These are phyloP conservation scores for Dicorynia guianensis DNA, from an alignment of 306 rosid species.

Conservation along the genomic window DNA sequence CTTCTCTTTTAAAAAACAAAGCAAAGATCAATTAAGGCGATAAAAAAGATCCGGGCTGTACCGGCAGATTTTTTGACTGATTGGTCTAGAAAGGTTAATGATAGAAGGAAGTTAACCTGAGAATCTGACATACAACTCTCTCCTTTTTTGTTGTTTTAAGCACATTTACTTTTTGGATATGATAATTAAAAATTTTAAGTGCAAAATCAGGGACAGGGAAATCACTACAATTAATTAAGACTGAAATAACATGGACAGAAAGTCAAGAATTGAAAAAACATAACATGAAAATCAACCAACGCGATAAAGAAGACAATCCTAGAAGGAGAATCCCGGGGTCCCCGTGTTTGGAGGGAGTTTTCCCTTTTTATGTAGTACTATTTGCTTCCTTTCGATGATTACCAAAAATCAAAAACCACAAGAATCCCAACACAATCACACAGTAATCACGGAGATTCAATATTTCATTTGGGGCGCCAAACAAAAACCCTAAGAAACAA, in stretches of 20 bases:
- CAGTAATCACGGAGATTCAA: constrained; percentile 36
- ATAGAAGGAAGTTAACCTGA: background rate
- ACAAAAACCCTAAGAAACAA: constrained; percentile 28
- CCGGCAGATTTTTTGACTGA: no score
- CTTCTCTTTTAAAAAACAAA: no score
- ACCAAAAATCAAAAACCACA: constrained; percentile 1
- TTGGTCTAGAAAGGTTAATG: background rate
- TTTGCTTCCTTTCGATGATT: background rate
- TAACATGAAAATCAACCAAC: constrained; percentile 25
- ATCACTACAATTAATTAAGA: constrained; percentile 27
- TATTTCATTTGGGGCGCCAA: constrained; percentile 50
- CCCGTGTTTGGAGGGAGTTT: background rate
- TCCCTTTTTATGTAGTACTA: no score
- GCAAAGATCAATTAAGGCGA: no score
- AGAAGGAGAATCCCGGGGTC: constrained; percentile 37
- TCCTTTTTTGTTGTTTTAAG: background rate
- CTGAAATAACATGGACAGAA: constrained; percentile 36
- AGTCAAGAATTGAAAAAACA: constrained; percentile 38
- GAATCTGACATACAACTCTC: background rate
- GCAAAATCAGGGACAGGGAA: constrained; percentile 8
- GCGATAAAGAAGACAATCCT: constrained; percentile 19
- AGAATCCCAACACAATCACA: constrained; percentile 12
- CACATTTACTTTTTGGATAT: constrained; percentile 12
- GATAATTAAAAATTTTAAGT: background rate
- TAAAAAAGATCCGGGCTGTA: no score